Conservation (phyloP, 768 basidiomycete genomes). For the Cubamyces sp. region DNA sequence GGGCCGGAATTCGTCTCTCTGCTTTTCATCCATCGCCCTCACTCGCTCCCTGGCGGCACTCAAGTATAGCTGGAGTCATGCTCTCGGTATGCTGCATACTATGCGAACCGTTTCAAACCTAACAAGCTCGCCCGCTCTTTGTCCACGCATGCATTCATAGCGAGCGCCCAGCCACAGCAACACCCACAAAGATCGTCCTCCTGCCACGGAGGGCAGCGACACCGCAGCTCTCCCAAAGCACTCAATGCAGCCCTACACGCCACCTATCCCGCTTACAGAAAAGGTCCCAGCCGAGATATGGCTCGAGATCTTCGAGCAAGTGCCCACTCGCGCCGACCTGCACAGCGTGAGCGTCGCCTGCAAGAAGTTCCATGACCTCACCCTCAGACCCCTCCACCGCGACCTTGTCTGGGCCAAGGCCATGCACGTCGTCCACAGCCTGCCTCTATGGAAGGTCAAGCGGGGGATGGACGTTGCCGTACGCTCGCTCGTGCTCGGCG, state of each 20-base stretch:
- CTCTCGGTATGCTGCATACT: too few relatives aligned
- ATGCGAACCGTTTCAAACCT: too few relatives aligned
- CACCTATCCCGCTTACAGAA: slow-evolving; percentile 1
- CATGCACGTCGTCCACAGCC: slow-evolving; percentile 32
- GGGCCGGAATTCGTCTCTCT: too few relatives aligned
- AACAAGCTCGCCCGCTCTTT: too few relatives aligned
- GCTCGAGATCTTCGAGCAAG: slow-evolving; percentile 42
- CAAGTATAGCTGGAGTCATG: too few relatives aligned
- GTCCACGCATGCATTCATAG: too few relatives aligned
- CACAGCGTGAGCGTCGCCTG: slow-evolving; percentile 37
- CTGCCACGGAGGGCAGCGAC: background rate
- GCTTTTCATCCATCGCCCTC: too few relatives aligned
- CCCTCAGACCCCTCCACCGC: slow-evolving; percentile 38
- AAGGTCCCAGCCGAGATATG: slow-evolving; percentile 43
- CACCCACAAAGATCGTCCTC: background rate
- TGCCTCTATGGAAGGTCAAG: slow-evolving; percentile 26
- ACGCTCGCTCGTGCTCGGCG: slow-evolving; percentile 28
- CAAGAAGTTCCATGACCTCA: slow-evolving; percentile 38
- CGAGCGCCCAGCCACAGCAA: too few relatives aligned
- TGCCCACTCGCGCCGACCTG: slow-evolving; percentile 38
- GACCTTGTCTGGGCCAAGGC: slow-evolving; percentile 41
- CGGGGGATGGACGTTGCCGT: slow-evolving; percentile 23
- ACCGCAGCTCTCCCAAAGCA: background rate
- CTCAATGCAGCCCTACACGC: background rate
- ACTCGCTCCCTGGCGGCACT: too few relatives aligned